Conservation (phyloP, 345 rosid species). For the Corymbia maculata region DNA sequence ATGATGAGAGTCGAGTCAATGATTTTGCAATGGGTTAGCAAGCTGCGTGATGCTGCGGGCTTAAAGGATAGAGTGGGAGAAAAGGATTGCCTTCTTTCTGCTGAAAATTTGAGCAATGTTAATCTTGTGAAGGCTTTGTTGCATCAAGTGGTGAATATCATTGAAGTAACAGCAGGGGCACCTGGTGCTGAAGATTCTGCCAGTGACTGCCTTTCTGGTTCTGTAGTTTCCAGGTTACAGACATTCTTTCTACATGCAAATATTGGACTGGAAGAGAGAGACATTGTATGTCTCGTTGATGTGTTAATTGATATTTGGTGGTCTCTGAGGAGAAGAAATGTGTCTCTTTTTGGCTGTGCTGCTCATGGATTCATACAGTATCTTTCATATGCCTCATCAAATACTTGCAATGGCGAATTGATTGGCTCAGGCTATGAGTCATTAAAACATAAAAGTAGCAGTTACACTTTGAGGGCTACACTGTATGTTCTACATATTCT, state of each 20-base stretch:
- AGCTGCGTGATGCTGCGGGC: conserved; percentile 7
- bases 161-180: conserved; percentile 66
- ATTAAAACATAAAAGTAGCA: conserved; percentile 43
- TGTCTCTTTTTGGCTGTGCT: conserved; percentile 77
- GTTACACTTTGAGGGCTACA: conserved; percentile 67
- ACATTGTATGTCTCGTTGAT: conserved; percentile 33
- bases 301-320: conserved; percentile 64
- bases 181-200: conserved; percentile 52
- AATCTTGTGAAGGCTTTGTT: conserved; percentile 20
- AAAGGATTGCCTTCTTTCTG: conserved; percentile 11
- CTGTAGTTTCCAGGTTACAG: conserved; percentile 54
- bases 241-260: conserved; percentile 23
- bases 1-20: conserved; percentile 30
- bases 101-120: conserved; percentile 21
- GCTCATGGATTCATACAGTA: conserved; percentile 72
- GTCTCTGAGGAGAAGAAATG: conserved; percentile 77
- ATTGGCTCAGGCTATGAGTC: conserved; percentile 45
- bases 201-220: conserved; percentile 46
- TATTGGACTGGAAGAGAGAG: conserved; percentile 31
- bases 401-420: conserved; percentile 28
- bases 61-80: conserved; percentile 19
- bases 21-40: conserved; percentile 31
- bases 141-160: conserved; percentile 46
- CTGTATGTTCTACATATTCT: conserved; percentile 70
- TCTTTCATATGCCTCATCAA: conserved; percentile 57